A percentile compares a stretch with the other conserved stretches of the same genome.
Conservation (phyloP, 345 rosid species). For the Brassica nigra region DNA sequence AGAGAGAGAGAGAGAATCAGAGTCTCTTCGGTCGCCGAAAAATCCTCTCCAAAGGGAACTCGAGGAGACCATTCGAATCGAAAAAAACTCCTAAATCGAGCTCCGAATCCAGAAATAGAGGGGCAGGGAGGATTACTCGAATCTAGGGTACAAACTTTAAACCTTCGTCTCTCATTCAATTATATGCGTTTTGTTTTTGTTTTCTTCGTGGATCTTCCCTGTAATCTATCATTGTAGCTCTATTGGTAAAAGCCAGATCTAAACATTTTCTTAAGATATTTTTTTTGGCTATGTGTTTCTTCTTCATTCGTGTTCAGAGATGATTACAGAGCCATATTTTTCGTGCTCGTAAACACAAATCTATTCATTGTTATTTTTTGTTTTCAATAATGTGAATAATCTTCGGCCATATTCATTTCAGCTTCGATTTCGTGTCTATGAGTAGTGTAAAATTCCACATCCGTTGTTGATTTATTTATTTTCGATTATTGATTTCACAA, state of each 20-base stretch:
- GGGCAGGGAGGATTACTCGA: not conserved
- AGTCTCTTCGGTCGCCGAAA: constrained; percentile 34
- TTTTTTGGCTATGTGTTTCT: not conserved
- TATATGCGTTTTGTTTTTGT: not conserved
- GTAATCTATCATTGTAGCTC: not conserved
- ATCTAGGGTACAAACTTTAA: constrained; percentile 14
- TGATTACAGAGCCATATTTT: not conserved
- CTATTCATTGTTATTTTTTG: not conserved
- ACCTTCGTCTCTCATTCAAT: constrained; percentile 4
- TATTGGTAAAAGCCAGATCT: constrained; percentile 23
- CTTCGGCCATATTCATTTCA: constrained; percentile 11
- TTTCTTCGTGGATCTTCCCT: not conserved
- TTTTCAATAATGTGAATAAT: not conserved
- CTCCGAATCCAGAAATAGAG: not conserved
- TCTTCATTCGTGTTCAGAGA: constrained; percentile 2
- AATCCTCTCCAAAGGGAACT: constrained; percentile 1
- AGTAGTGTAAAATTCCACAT: not conserved
- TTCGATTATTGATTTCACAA: not conserved
- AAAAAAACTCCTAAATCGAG: not conserved
- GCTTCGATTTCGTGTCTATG: not conserved
- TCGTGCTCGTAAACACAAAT: not conserved
- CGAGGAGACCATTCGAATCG: constrained; percentile 17
- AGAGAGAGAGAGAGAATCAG: constrained; percentile 13
- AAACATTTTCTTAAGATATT: not conserved
- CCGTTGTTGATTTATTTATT: not conserved